phyloP scores from a whole-genome alignment of 2,329 filamentous ascomycete genomes.

The Aspergillus felis region DNA sequence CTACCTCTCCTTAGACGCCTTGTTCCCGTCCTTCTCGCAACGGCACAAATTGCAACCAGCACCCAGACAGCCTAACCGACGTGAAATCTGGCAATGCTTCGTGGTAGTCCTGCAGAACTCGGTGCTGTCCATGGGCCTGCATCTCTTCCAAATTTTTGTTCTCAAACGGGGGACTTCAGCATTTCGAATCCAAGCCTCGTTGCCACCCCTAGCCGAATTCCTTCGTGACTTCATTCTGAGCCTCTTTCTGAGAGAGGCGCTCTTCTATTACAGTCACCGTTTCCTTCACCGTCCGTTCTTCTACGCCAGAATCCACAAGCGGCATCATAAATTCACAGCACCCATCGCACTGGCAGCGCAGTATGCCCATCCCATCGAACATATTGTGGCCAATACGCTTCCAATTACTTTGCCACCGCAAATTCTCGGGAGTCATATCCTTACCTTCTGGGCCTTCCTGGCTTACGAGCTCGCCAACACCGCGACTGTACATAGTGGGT shows the following conservation, averaged over 20 bases:
- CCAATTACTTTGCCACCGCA: slow-evolving; percentile 50
- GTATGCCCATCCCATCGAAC: slow-evolving; percentile 56
- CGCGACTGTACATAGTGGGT: slow-evolving; percentile 54
- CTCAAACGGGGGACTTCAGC: slow-evolving; percentile 18
- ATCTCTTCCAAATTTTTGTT: slow-evolving; percentile 21
- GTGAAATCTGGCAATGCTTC: slow-evolving; percentile 46
- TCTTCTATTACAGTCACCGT: slow-evolving; percentile 57
- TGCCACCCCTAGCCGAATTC: slow-evolving; percentile 39
- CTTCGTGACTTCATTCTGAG: slow-evolving; percentile 41
- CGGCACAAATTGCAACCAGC: slow-evolving; percentile 54
- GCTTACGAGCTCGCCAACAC: slow-evolving; percentile 50
- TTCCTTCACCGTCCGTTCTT: slow-evolving; percentile 48
- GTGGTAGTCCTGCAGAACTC: slow-evolving; percentile 49
- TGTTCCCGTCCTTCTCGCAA: slow-evolving; percentile 47
- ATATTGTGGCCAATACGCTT: slow-evolving; percentile 51
- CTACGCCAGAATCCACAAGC: slow-evolving; percentile 53
- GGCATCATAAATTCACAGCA: slow-evolving; percentile 54
- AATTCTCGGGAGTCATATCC: slow-evolving; percentile 45
- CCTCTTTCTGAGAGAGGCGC: slow-evolving; percentile 44
- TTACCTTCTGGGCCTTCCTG: slow-evolving; percentile 53
- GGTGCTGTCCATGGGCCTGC: slow-evolving; percentile 37
- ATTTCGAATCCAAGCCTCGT: slow-evolving; percentile 37
- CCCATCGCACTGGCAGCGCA: slow-evolving; percentile 54
- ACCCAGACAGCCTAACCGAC: slow-evolving; percentile 46
- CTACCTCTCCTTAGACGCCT: slow-evolving; percentile 43